Base-by-base conservation (phyloP, 192 early-diverging fungal species). In the Rhizophagus prolifer region DNA sequence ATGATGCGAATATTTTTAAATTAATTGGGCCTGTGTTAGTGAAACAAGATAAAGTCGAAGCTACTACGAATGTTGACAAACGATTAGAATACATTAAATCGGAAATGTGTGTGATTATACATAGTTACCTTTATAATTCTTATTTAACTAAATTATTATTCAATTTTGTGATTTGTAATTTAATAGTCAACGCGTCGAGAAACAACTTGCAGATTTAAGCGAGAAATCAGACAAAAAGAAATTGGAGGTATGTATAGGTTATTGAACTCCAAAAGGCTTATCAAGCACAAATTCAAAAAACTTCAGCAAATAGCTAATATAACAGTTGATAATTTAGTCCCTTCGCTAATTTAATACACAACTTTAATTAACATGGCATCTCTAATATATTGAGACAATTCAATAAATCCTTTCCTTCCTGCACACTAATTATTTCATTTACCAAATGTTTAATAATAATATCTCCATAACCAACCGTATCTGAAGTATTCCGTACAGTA, bases 21-120 rank as follows among this genome's bases (percentile, higher is more conserved):
- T 84, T 99, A 69, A 93, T 96, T 75, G 97, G 97, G 0, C 97
- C 97, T 28, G 96, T 97, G 14, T 85, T 99, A 31, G 93, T 97
- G 13, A 96, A 93, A 85, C 96, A 99, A 81, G 96, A 97, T 5
- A 88, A 86, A 73, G 63, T 82, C 8, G 97, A 99, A 81, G 96
- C 97, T 13, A 82, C 78, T 21, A 81, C 87, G 13, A 98, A 99
- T 79, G 96, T 99, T 21, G 88, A 93, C 75, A 98, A 98, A 83
- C 95, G 97, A 70, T 88, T 99, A 60, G 94, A 97, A 74, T 95
- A 91, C 68, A 99, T 99, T 78, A 78, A 81, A 13, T 82, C 80
- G 25, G 96, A 99, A 86, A 95, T 96, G 94, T 95, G 86, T 82
- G 88, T 78, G 26, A 34, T 16, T 13, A 60, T 54, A 58, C 58